phyloP scores from a whole-genome alignment of 257 asterid species.

The Nicotiana otophora region DNA sequence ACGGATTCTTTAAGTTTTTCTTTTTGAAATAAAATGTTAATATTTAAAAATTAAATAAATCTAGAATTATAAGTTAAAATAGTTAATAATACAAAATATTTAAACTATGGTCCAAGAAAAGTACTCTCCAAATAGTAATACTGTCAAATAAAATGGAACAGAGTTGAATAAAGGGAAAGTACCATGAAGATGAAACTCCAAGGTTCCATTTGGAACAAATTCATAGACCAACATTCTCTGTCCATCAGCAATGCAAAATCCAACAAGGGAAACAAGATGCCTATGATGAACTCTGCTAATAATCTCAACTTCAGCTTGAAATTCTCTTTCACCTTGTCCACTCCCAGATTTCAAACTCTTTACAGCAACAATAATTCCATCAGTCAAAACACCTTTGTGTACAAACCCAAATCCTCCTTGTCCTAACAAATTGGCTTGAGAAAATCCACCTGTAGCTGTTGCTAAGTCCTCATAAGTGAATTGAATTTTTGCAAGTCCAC shows the following conservation, averaged over 20 bases:
- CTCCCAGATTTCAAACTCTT: constrained; percentile 17
- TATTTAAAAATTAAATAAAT: too few species aligned
- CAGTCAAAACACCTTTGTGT: constrained; percentile 15
- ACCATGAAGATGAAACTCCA: constrained; percentile 17
- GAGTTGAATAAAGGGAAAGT: not conserved
- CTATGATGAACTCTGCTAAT: constrained; percentile 14
- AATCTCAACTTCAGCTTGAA: constrained; percentile 10
- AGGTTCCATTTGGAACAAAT: constrained; percentile 3
- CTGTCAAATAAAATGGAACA: too few species aligned
- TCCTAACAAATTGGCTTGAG: constrained; percentile 5
- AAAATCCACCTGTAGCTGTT: not conserved
- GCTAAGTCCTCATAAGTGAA: constrained; percentile 12
- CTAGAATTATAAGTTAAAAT: too few species aligned
- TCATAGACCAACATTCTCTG: constrained; percentile 16
- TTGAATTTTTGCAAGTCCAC: constrained; percentile 10
- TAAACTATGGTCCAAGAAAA: too few species aligned
- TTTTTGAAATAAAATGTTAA: too few species aligned
- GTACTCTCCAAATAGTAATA: too few species aligned
- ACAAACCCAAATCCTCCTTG: constrained; percentile 16
- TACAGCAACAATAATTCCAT: constrained; percentile 9
- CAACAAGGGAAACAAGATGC: constrained; percentile 15
- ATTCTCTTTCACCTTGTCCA: constrained; percentile 14
- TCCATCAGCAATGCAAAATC: constrained; percentile 8
- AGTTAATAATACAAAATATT: too few species aligned
- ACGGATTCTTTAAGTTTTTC: too few species aligned